Evolutionary conservation across 495 filamentous ascomycete species (phyloP), one percentile per base, ranked within the genome.

Genomic region (Hypoxylon fuscum): DNA sequence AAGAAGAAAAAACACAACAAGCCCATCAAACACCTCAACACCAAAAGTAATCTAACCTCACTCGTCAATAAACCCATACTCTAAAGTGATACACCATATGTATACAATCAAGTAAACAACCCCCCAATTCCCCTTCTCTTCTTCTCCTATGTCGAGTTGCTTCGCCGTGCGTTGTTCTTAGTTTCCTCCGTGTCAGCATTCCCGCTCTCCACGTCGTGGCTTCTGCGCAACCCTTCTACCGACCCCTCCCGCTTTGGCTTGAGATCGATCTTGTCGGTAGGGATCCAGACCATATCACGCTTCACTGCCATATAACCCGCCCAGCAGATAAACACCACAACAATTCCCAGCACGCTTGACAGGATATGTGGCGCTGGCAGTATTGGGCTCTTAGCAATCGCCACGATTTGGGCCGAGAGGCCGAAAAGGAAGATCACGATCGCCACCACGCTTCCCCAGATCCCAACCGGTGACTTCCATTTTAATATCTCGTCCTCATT

Each of bases 241-340:
- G 43, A 45, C 3, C 31, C 57, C 40, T 38, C 45, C 25, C 32
- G 35, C 42, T 55, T 55, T 12, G 18, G n/a, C 7, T 54, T 34
- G 11, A 71, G 54, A 29, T 71, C 53, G 23, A 71, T 66, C 29
- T 51, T n/a, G 27, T 60, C 53, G 8, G 68, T 48, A 5, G 68
- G 57, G 20, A 66, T 58, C 12, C 65, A 22, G 15, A 68, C 21
- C 32, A 21, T 42, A 32, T 31, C 22, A 1, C 45, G 37, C 45
- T 47, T 62, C 4, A 55, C 35, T 12, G 59, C 25, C 61, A 47
- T 65, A 51, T 68, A 68, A 23, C 64, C 68, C 22, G 32, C 45
- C 64, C 65, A 71, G 12, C 55, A 55, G 8, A 54, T 15, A 14
- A 53, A 38, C 12, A 59, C 65, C 17, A 68, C 54, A 43, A 66